Conservation (phyloP, 106 monocot species). For the Xerophyta viscosa region DNA sequence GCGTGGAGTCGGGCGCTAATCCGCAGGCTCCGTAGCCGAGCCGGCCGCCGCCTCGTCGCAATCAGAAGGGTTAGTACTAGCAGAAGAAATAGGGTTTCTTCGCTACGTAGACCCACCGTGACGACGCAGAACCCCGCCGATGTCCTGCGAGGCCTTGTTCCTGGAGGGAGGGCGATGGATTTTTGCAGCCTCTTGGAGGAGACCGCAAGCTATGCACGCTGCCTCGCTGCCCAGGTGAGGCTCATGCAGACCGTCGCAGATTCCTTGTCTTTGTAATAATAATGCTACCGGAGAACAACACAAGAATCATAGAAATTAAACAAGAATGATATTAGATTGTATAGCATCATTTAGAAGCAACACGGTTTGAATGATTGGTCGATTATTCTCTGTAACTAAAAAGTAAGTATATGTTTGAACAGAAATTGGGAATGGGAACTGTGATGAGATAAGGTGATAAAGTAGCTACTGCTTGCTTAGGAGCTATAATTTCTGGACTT, state of each 20-base stretch:
- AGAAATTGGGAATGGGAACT: no score
- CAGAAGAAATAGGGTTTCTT: neutral
- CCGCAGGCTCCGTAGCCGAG: neutral
- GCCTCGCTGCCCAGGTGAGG: slow-evolving; percentile 6
- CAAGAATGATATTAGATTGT: no score
- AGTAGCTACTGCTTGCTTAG: no score
- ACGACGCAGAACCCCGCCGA: neutral
- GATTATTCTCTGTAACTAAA: no score
- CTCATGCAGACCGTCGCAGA: slow-evolving; percentile 7
- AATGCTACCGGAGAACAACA: no score
- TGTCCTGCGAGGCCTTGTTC: slow-evolving; percentile 1
- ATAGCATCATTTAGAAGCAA: no score
- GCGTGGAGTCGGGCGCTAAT: slow-evolving; percentile 5
- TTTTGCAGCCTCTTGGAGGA: slow-evolving; percentile 2
- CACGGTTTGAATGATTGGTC: no score
- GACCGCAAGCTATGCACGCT: slow-evolving; percentile 5
- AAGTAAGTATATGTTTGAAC: no score
- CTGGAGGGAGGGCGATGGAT: slow-evolving; percentile 10
- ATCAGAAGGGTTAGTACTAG: neutral
- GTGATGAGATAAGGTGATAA: no score
- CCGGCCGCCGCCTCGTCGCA: neutral
- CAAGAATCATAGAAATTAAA: no score
- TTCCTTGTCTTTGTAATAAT: no score
- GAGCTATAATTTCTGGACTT: no score
- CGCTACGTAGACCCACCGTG: neutral